Conservation (phyloP, 1,284 basidiomycete species). For the Butyriboletus appendiculatus region DNA sequence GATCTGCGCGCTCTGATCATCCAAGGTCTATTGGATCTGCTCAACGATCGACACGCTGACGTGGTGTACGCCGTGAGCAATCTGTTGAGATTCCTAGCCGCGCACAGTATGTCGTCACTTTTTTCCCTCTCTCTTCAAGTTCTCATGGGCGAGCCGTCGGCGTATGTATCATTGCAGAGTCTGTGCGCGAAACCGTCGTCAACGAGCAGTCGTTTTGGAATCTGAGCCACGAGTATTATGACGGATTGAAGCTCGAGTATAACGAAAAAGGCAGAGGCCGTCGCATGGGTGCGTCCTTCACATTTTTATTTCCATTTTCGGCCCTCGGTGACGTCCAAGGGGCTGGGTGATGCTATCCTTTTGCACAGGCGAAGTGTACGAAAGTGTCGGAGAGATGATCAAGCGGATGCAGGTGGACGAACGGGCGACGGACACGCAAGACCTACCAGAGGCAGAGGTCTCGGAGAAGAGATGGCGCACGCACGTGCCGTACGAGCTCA, state of each 20-base stretch:
- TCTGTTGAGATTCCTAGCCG: slow-evolving; percentile 10
- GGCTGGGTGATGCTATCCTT: not conserved
- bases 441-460: slow-evolving; percentile 12
- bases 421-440: not conserved
- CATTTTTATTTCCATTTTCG: not conserved
- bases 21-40: slow-evolving; percentile 15
- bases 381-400: slow-evolving; percentile 27
- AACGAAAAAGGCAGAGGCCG: slow-evolving; percentile 15
- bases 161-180: slow-evolving; percentile 4
- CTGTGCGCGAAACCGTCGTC: slow-evolving; percentile 20
- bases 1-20: slow-evolving; percentile 12
- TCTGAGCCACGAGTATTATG: slow-evolving; percentile 22
- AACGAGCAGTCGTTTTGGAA: slow-evolving; percentile 13
- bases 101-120: slow-evolving; percentile 17
- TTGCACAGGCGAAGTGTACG: slow-evolving; percentile 26
- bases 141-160: not conserved
- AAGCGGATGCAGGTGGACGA: slow-evolving; percentile 19
- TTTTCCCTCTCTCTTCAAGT: not conserved
- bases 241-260: slow-evolving; percentile 17
- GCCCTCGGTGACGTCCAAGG: not conserved
- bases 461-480: slow-evolving; percentile 8
- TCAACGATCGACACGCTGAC: slow-evolving; percentile 17
- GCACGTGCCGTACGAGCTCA: slow-evolving; percentile 6
- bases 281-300: slow-evolving; percentile 12
- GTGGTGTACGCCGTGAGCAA: slow-evolving; percentile 21